Conservation (phyloP, 257 asterid genomes). For the Pogostemon cablin region DNA sequence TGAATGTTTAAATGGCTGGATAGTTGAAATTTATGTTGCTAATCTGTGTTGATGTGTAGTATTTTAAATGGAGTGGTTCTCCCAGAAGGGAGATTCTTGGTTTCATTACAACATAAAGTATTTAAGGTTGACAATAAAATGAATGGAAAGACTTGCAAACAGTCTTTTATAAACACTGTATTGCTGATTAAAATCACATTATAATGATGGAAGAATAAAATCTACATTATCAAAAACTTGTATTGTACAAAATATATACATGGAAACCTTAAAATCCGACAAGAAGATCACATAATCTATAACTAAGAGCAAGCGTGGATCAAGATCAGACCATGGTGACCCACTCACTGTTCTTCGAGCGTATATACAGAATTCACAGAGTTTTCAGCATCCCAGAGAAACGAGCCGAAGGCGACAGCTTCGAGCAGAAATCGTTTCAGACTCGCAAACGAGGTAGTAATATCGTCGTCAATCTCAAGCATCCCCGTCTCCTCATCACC, state of each 20-base stretch:
- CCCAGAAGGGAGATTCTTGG: constrained; percentile 26
- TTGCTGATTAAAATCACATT: no score
- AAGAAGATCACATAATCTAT: constrained; percentile 18
- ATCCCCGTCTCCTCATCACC: constrained; percentile 52
- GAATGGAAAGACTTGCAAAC: constrained; percentile 13
- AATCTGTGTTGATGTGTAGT: constrained; percentile 26
- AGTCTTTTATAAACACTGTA: no score
- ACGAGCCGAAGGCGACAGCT: constrained; percentile 86
- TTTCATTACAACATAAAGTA: constrained; percentile 17
- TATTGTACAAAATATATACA: no score
- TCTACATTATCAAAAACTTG: no score
- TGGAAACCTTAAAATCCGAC: not conserved
- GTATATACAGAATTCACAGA: constrained; percentile 49
- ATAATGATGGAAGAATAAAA: no score
- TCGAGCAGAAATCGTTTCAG: constrained; percentile 81
- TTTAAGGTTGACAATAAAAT: not conserved
- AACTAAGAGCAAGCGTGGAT: not conserved
- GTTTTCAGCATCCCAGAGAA: constrained; percentile 76
- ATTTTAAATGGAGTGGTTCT: constrained; percentile 35
- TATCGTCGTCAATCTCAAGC: constrained; percentile 45
- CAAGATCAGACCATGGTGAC: no score
- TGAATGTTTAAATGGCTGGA: constrained; percentile 20
- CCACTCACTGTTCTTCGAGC: constrained; percentile 59
- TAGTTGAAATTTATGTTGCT: constrained; percentile 32
- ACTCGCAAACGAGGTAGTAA: constrained; percentile 71